Percentiles rank a stretch among this genome's conserved stretches.
Conservation (phyloP, 2,329 filamentous ascomycete species). For the Diaporthe ampelina region DNA sequence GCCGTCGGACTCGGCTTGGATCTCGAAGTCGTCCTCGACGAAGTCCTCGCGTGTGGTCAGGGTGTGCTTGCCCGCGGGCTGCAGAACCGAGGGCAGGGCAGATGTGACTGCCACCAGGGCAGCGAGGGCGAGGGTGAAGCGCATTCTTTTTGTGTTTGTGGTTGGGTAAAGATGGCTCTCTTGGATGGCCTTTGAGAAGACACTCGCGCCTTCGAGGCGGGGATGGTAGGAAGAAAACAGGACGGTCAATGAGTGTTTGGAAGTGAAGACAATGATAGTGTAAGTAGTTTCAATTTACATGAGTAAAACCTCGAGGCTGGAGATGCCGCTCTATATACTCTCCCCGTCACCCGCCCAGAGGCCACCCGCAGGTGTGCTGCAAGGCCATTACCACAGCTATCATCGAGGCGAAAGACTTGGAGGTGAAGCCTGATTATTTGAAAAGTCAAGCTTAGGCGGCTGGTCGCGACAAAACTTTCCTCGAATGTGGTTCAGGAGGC, state of each 20-base stretch:
- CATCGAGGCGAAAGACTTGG: background rate
- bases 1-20: conserved; percentile 3
- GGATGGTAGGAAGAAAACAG: background rate
- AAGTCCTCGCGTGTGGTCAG: background rate
- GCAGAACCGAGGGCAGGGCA: background rate
- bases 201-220: conserved; percentile 1
- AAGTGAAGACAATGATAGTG: background rate
- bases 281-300: no score
- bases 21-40: conserved; percentile 23
- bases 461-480: conserved; percentile 29
- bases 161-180: no score
- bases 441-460: conserved; percentile 10
- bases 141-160: background rate
- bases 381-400: background rate
- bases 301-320: background rate
- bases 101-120: conserved; percentile 16
- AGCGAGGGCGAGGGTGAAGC: background rate
- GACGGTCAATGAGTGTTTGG: background rate
- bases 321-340: background rate
- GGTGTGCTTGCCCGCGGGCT: background rate
- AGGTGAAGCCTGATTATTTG: background rate
- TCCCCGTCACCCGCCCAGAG: background rate
- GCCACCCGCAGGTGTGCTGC: background rate
- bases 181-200: background rate
- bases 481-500: conserved; percentile 26